Evolutionary conservation across 2,329 filamentous ascomycete species (phyloP), one percentile per base, ranked within the genome.

Genomic region (Raffaelea ambrosiae): DNA sequence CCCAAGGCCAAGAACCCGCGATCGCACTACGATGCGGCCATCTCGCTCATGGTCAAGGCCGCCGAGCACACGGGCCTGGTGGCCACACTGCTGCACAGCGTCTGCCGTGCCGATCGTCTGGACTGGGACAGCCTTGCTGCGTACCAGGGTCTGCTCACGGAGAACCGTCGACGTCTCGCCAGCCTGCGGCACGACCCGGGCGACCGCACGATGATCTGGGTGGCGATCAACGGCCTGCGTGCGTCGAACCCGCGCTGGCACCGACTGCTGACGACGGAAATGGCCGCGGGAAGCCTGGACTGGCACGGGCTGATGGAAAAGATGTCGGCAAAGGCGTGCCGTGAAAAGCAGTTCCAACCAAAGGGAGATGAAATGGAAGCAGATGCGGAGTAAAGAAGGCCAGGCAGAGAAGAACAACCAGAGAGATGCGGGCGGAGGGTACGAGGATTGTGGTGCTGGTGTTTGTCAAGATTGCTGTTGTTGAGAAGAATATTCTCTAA

Each of bases 71-170:
- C 42, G 3, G 49, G 50, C 19, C 40, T 50, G 14, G 49, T 50
- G 2, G 49, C 51, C 4, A 2, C 10, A 5, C 45, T 56, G 3
- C 47, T 53, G 19, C 35, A 18, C 20, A 38, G 41, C 11, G 40
- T 54, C 3, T 50, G 53, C 45, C 29, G 36, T 11, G 41, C 42
- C n/a, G 39, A 51, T 40, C 51, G 53, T 14, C 10, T 4, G 14
- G 35, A 20, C 40, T 54, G 48, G 21, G 47, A 48, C 40, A 52
- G 48, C 35, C 40, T 55, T 11, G 52, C 49, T 1, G 51, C 54
- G 5, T 55, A 54, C 46, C 51, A 55, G 46, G 19, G 19, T 20
- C 43, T 43, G 36, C 41, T 54, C 18, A 46, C 46, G n/a, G 42
- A 41, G 11, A 44, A 44, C 16, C 49, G 51, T 10, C 46, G 43